Evolutionary conservation across 345 rosid species (phyloP).

Genomic region (Eucalyptus microcorys): DNA sequence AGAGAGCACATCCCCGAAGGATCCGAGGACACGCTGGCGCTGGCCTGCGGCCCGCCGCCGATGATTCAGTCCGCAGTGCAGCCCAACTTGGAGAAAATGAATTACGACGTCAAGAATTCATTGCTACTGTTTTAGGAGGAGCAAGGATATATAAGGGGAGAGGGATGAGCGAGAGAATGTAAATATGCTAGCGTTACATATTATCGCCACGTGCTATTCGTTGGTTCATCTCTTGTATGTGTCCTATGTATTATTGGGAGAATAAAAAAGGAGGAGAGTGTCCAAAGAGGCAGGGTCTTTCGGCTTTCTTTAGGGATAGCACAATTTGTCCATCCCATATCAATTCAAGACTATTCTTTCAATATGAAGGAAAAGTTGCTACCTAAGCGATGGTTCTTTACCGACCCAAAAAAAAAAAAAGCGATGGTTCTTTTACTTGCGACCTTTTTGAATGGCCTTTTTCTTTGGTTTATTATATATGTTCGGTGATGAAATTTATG

Average conservation of each 20-base stretch:
- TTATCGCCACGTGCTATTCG: not conserved
- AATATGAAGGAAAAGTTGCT: not conserved
- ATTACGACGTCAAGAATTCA: slow-evolving; percentile 52
- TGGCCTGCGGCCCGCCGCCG: slow-evolving; percentile 94
- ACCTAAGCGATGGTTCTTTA: not conserved
- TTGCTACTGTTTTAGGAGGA: slow-evolving; percentile 45
- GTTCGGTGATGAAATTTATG: too few species aligned
- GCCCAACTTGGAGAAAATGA: slow-evolving; percentile 92
- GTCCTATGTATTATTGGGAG: not conserved
- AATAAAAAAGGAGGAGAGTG: not conserved
- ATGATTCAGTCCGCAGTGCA: slow-evolving; percentile 93
- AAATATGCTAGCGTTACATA: not conserved
- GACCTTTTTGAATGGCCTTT: not conserved
- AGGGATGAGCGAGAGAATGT: not conserved
- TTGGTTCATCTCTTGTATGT: not conserved
- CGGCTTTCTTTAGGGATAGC: not conserved
- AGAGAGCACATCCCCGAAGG: slow-evolving; percentile 62
- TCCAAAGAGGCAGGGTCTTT: not conserved
- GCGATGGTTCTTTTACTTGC: not conserved
- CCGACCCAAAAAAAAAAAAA: too few species aligned
- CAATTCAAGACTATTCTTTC: not conserved
- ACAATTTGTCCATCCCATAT: not conserved
- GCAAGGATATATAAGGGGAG: not conserved
- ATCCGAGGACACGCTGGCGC: slow-evolving; percentile 39
- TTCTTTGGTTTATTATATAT: not conserved